Base-by-base conservation (phyloP, 2,329 filamentous ascomycete species). In the Pseudogymnoascus sp. region DNA sequence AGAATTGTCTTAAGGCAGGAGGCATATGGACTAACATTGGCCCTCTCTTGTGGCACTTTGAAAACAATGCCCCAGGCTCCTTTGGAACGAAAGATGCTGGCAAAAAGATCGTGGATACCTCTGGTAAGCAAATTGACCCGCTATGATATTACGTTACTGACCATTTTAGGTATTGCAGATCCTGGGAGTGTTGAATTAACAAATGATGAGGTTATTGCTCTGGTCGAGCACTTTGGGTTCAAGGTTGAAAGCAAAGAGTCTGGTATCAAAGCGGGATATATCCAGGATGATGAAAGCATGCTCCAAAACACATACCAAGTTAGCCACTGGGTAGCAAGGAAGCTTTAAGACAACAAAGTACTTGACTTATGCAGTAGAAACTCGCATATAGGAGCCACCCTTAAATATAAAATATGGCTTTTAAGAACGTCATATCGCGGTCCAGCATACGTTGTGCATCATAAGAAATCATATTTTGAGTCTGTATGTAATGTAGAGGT, bases 31-130 rank as follows among this genome's bases (percentile, higher is more conserved):
- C 96, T 72, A 99, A 99, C 71, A 79, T 96, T 24, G 95, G 95
- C 0, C 95, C 95, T 0, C 77, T 99, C 62, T 79, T 98, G 41
- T 99, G 95, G 95, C 96, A 99, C 75, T 98, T 96, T 74, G 91
- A 96, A 73, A 89, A 91, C 68, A 83, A 88, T 43, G 81, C 84
- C 0, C 84, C 84, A 0, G 83, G 84, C 40, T 81, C 82, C 67
- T 79, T 84, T 70, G 78, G 82, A 11, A 62, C n/a, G 1, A 62
- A 56, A 53, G 43, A 35, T 31, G 28, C 11, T 37, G 43, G 62
- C 12, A 56, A 56, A 22, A 56, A 33, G 28, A 22, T 35, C 3
- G 28, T 56, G n/a, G 50, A 56, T 1, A 56, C 50, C n/a, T 33
- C 50, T 56, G 50, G 50, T 56, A 22, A 56, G 50, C 28, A 56